These are phyloP conservation scores for Cucurbita maxima DNA, from an alignment of 306 rosid species.

Conservation along the genomic window DNA sequence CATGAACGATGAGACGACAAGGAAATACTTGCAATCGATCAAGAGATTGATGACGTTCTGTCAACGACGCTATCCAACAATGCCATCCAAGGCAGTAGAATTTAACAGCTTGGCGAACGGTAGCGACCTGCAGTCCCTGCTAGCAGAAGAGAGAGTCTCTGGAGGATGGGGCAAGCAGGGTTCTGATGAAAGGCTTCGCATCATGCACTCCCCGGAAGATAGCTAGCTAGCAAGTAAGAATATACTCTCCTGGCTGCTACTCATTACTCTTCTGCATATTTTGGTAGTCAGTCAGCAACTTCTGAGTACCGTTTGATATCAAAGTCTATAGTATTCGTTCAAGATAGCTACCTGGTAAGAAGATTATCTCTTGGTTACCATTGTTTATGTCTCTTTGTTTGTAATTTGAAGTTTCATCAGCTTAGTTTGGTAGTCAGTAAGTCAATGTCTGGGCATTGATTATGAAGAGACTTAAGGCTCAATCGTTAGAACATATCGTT, in stretches of 20 bases:
- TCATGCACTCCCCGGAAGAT: conserved; percentile 68
- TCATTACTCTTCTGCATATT: neutral
- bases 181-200: conserved; percentile 52
- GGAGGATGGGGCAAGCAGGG: conserved; percentile 32
- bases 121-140: conserved; percentile 86
- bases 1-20: conserved; percentile 95
- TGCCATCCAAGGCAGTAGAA: conserved; percentile 99
- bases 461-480: too few species aligned
- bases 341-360: neutral
- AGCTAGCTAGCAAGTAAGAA: conserved; percentile 10
- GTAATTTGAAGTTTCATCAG: too few species aligned
- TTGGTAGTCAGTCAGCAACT: neutral
- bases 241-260: neutral
- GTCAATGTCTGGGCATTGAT: too few species aligned
- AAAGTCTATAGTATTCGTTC: neutral
- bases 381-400: too few species aligned
- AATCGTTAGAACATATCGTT: too few species aligned
- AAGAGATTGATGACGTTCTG: conserved; percentile 92
- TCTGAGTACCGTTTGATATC: neutral
- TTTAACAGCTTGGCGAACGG: conserved; percentile 98
- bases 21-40: conserved; percentile 82
- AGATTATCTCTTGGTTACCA: too few species aligned
- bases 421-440: too few species aligned
- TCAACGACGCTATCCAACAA: conserved; percentile 84
- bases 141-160: conserved; percentile 60